These are phyloP conservation scores for Guadua angustifolia DNA, from an alignment of 176 grass and related monocot species.

Conservation along the genomic window DNA sequence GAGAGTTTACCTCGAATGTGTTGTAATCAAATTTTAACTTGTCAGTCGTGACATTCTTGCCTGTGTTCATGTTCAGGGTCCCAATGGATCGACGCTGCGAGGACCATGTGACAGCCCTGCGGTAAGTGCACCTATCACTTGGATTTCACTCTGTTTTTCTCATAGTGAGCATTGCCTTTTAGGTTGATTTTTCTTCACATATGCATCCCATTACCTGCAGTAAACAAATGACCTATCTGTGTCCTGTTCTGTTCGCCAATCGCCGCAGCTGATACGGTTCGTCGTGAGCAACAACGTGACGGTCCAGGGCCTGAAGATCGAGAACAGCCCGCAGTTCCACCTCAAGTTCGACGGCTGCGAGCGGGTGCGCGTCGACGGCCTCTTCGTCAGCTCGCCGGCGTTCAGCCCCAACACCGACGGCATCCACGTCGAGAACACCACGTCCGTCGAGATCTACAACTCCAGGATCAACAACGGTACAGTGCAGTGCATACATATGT, in stretches of 20 bases:
- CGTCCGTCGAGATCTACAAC: conserved; percentile 57
- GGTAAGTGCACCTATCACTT: conserved; percentile 40
- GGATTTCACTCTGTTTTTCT: background rate
- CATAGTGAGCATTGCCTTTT: too few species aligned
- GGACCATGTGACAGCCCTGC: conserved; percentile 85
- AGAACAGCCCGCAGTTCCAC: conserved; percentile 89
- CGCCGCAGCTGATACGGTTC: conserved; percentile 60
- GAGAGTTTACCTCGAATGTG: too few species aligned
- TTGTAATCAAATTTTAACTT: too few species aligned
- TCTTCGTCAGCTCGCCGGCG: conserved; percentile 61
- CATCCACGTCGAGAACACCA: conserved; percentile 85
- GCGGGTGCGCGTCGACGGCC: conserved; percentile 56
- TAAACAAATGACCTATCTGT: background rate
- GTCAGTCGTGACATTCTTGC: background rate
- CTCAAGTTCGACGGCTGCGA: conserved; percentile 75
- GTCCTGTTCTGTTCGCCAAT: background rate
- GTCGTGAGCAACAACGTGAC: conserved; percentile 63
- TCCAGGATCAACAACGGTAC: conserved; percentile 68
- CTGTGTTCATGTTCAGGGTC: conserved; percentile 51
- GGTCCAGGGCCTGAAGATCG: conserved; percentile 54
- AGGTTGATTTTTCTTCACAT: background rate
- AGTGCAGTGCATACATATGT: background rate
- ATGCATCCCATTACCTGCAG: background rate
- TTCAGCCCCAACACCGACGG: conserved; percentile 88
- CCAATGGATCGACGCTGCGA: conserved; percentile 72